phyloP scores from a whole-genome alignment of 257 asterid genomes.

The Nicotiana knightiana region DNA sequence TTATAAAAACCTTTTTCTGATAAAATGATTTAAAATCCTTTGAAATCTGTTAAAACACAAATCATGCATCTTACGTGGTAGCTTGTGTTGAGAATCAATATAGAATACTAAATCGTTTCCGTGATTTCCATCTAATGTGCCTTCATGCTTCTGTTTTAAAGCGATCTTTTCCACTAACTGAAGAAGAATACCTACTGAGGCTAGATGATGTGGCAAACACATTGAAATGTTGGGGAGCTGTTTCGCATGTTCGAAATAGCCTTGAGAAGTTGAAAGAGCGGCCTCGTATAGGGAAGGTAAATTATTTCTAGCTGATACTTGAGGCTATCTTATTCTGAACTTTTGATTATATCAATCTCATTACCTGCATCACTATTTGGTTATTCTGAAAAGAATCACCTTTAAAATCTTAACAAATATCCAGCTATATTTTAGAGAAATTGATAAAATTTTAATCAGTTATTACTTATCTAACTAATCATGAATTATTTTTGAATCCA shows the following conservation, averaged over 20 bases:
- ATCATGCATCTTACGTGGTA: background rate
- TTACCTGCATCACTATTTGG: background rate
- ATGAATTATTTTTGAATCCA: background rate
- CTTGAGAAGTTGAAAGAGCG: conserved; percentile 82
- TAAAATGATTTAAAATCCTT: background rate
- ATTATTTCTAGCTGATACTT: background rate
- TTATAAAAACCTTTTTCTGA: background rate
- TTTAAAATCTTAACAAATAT: background rate
- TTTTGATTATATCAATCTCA: background rate
- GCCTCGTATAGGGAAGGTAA: conserved; percentile 87
- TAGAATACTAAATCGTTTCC: background rate
- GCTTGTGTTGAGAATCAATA: background rate
- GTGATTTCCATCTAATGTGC: conserved; percentile 18
- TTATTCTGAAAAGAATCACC: background rate
- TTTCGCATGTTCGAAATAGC: conserved; percentile 81
- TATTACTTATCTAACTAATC: background rate
- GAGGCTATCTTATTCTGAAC: background rate
- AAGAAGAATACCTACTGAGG: conserved; percentile 90
- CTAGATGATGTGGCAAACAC: conserved; percentile 92
- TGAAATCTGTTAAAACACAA: background rate
- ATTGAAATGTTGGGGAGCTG: conserved; percentile 98
- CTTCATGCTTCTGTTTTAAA: conserved; percentile 24
- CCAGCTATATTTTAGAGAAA: background rate
- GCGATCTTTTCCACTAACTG: conserved; percentile 91
- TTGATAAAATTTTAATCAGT: background rate